Evolutionary conservation across 2,329 filamentous ascomycete genomes (phyloP), one percentile per base, ranked within the genome.

Genomic region (Ilyonectria sp.): DNA sequence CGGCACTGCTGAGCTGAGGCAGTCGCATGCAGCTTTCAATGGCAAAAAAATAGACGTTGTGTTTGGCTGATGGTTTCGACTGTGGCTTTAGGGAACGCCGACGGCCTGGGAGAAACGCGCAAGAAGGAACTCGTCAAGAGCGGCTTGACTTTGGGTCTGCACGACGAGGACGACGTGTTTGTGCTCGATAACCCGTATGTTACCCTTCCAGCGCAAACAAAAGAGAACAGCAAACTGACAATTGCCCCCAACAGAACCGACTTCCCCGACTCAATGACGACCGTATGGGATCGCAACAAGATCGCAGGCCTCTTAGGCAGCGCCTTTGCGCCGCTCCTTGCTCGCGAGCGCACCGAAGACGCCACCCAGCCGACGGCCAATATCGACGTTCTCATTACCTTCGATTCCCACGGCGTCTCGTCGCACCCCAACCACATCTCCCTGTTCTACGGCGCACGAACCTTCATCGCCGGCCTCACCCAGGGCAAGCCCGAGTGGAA

Each of bases 401-500:
- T 99, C 78, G 96, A 99, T 83, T 78, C 81, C n/a, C 71, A 82
- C 55, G 96, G 96, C 66, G 87, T 99, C 55, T 97, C 94, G 65
- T 89, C 89, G 49, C 96, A 99, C 81, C 94, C 94, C 23, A 99
- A 99, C 84, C 96, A 99, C 83, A 92, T 93, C 70, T 94, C 94
- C 6, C 89, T 98, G 9, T 94, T 94, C 83, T 87, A 93, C 79
- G 96, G 95, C 64, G 93, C 94, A 7, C 87, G 89, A 52, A 81
- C 88, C 55, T 98, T 97, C 79, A 80, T 97, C 60, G 83, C 86
- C 58, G 81, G 85, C 8, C 86, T 97, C 57, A 89, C 92, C 80
- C 86, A 87, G 56, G 87, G 87, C 62, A 86, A 89, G 72, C 80
- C 87, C 5, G 92, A 90, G 1, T 93, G 89, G 86, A 83, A 89